A percentile compares a stretch with the other conserved stretches of the same genome.
Evolutionary conservation across 441 rosid species (phyloP).

Genomic region (Euphorbia corollata): DNA sequence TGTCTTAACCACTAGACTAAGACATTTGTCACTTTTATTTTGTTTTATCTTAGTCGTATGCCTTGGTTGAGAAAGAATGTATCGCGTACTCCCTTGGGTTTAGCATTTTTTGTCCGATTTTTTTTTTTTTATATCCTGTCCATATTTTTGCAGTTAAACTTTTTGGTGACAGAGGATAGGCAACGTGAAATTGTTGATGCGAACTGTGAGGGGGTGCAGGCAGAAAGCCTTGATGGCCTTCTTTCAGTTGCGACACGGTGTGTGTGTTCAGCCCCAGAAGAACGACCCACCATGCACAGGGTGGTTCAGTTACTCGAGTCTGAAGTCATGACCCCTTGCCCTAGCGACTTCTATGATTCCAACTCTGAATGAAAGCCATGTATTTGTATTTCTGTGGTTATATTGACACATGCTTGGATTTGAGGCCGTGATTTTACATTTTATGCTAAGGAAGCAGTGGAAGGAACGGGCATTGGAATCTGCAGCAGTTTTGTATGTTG

Average conservation of each 20-base stretch:
- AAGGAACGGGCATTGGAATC: constrained; percentile 15
- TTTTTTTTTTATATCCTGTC: background rate
- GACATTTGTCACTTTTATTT: too few relatives aligned
- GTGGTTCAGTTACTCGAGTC: constrained; percentile 89
- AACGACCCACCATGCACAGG: constrained; percentile 95
- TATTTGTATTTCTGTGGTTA: constrained; percentile 1
- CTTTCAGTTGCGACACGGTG: constrained; percentile 87
- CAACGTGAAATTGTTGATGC: constrained; percentile 65
- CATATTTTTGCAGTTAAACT: constrained; percentile 61
- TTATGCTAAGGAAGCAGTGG: constrained; percentile 2
- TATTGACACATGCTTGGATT: constrained; percentile 17
- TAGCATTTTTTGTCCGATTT: too few relatives aligned
- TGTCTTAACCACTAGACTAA: too few relatives aligned
- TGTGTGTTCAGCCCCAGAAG: constrained; percentile 70
- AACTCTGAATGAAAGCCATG: constrained; percentile 44
- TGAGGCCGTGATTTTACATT: constrained; percentile 16
- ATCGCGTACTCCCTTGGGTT: too few relatives aligned
- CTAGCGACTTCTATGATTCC: constrained; percentile 88
- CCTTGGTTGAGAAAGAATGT: background rate
- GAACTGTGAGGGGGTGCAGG: constrained; percentile 78
- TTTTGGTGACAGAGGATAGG: constrained; percentile 53
- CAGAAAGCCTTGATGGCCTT: constrained; percentile 74
- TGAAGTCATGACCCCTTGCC: constrained; percentile 98
- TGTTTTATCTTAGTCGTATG: too few relatives aligned
- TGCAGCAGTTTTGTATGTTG: constrained; percentile 27